Conservation (phyloP, 2,329 filamentous ascomycete genomes). For the Pezicula neosporulosa region DNA sequence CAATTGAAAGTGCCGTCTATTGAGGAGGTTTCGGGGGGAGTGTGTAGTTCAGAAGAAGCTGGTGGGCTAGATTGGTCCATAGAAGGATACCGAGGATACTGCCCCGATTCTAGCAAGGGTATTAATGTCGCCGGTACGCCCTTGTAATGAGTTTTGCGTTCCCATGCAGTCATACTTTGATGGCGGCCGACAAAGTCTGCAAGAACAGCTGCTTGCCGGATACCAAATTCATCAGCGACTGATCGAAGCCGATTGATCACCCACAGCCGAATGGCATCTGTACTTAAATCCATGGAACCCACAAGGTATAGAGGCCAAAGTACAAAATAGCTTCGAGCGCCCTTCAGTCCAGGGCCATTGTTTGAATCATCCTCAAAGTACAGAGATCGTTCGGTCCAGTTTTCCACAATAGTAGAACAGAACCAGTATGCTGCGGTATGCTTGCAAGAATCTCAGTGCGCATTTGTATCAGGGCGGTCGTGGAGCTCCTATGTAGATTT, state of each 20-base stretch:
- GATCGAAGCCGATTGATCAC: constrained; percentile 10
- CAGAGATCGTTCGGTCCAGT: neutral
- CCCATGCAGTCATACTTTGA: constrained; percentile 6
- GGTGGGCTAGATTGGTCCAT: no score
- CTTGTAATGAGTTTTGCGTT: neutral
- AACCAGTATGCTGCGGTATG: constrained; percentile 20
- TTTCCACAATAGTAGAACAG: neutral
- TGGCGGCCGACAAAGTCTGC: constrained; percentile 10
- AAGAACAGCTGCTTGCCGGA: constrained; percentile 19
- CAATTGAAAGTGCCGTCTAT: no score
- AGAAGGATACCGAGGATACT: no score
- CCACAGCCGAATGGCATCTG: constrained; percentile 15
- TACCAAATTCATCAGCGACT: constrained; percentile 15
- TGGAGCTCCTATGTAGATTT: constrained; percentile 6
- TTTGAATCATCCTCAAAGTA: neutral
- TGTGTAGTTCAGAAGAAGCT: no score
- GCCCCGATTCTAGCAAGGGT: no score
- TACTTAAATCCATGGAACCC: constrained; percentile 17
- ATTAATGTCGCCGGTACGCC: no score
- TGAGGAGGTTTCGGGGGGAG: no score
- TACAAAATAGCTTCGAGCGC: constrained; percentile 16
- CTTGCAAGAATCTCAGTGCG: constrained; percentile 22
- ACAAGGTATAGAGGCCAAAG: constrained; percentile 23
- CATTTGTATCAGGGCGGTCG: constrained; percentile 11
- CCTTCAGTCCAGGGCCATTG: constrained; percentile 4